Evolutionary conservation across 176 grass and related monocot genomes (phyloP), one percentile per base, ranked within the genome.

Genomic region (Aegilops bicornis): DNA sequence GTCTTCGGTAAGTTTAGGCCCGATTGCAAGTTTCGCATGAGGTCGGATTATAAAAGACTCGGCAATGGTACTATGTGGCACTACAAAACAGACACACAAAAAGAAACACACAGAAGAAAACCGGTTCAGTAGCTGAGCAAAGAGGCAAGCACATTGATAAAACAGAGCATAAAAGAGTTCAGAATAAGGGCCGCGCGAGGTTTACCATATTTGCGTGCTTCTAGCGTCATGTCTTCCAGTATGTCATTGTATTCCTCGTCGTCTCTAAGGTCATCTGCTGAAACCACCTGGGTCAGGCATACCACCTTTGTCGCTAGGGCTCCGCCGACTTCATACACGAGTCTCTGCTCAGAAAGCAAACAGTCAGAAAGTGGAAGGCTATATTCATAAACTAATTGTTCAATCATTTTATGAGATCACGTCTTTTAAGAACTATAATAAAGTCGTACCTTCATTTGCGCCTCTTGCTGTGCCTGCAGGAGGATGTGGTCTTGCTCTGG

Each of bases 221-320:
- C 93, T 63, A 87, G 86, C 82, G 84, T 94, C 96, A 98, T 98
- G 86, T 98, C 96, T 67, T 98, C 93, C 76, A 98, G 45, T 84
- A 98, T 98, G 74, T 94, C 96, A 56, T 83, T 81, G 4, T 96
- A 96, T 73, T 94, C 93, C 63, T 94, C 96, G 31, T 98, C 96
- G 17, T 98, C 93, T 59, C 78, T 90, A 69, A 98, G 79, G 40
- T 96, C 97, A 85, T 96, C 94, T 36, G 79, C 59, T 40, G 59
- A 85, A 37, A 94, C 89, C 25, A 98, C 97, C 65, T 96, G 88
- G 47, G 86, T 98, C 33, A 98, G 67, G 73, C 97, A 98, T 43
- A 98, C 87, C 2, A 96, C 87, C 82, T 94, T 96, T 23, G 92
- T 96, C 20, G 96, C 90, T 56, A 95, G 89, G 15, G 89, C 82